Evolutionary conservation across 148 eudicot genomes (phyloP), one percentile per base, ranked within the genome.

Genomic region (Heliamphora exappendiculata): DNA sequence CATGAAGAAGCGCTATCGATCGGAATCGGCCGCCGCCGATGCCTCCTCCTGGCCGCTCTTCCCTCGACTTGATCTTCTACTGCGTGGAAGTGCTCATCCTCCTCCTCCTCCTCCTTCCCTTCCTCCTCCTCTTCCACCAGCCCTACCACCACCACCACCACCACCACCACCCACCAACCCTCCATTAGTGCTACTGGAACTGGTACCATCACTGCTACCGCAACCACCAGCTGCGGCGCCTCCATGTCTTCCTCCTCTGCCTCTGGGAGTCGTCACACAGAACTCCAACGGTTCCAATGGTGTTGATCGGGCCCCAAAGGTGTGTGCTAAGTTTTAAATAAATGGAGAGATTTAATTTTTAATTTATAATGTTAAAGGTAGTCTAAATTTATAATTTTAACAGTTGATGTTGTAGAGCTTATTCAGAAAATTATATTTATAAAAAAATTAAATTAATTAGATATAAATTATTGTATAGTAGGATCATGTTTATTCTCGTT

Each of bases 1-100:
- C 36, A 93, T 93, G 98, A 93, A 93, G 88, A 93, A 93, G 81
- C 78, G 97, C 81, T 93, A 93, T 51, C 77, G 98, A 47, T 90
- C 94, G 5, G 98, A 93, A 88, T 88, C 94, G 33, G 93, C 93
- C 7, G 69, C 85, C 7, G 76, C 83, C 33, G 96, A 84, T 29
- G 82, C 80, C 1, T 91, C 97, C 0, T 87, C 96, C 3, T 93
- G 98, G 98, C 98, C 94, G 50, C 89, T 93, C 69, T 93, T 82
- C 49, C 78, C 86, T 7, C 81, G 94, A 42, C 90, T 93, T n/a
- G 92, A 89, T 82, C 81, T 71, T 55, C 78, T 93, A 39, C 79
- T 91, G 3, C 92, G 97, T 19, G 98, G 97, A 13, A 82, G 82
- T 17, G 80, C 82, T 24, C 73, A 76, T 60, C 75, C 83, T 14